These are phyloP conservation scores for Hamigera avellanea DNA, from an alignment of 495 filamentous ascomycete species.

Conservation along the genomic window DNA sequence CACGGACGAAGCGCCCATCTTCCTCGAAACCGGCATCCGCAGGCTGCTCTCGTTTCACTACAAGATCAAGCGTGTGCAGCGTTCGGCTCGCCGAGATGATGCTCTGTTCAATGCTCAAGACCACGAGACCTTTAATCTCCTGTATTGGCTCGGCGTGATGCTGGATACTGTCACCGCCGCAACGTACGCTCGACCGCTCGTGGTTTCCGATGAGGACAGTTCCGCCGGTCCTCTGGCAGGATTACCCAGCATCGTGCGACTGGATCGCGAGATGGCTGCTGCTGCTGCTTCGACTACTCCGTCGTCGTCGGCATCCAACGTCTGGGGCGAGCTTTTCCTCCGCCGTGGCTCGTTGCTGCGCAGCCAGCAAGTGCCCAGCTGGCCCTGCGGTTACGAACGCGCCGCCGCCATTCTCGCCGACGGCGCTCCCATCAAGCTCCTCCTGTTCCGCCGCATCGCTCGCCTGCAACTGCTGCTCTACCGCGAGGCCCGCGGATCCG, in stretches of 20 bases:
- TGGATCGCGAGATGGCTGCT: not conserved
- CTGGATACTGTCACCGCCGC: constrained; percentile 37
- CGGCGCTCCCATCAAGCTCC: constrained; percentile 35
- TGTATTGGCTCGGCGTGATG: constrained; percentile 42
- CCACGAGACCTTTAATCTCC: constrained; percentile 24
- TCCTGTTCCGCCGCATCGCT: constrained; percentile 34
- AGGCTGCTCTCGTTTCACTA: constrained; percentile 19
- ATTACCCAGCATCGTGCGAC: not conserved
- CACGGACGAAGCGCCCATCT: no score
- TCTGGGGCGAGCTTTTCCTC: constrained; percentile 28
- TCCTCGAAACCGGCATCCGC: no score
- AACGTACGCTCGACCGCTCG: constrained; percentile 31
- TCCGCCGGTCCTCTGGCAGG: not conserved
- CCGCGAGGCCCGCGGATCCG: constrained; percentile 7
- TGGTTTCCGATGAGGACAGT: constrained; percentile 37
- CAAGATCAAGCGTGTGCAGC: constrained; percentile 3
- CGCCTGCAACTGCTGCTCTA: constrained; percentile 30
- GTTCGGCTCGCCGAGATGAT: constrained; percentile 5
- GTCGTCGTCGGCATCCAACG: constrained; percentile 3
- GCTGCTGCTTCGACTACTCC: not conserved
- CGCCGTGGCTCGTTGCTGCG: constrained; percentile 8
- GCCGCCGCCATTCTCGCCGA: constrained; percentile 27
- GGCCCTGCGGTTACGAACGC: constrained; percentile 33
- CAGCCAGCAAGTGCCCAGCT: constrained; percentile 10
- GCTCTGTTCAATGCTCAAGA: constrained; percentile 16